Conservation (phyloP, 169 alveolate species). For the Babesia gibsoni region DNA sequence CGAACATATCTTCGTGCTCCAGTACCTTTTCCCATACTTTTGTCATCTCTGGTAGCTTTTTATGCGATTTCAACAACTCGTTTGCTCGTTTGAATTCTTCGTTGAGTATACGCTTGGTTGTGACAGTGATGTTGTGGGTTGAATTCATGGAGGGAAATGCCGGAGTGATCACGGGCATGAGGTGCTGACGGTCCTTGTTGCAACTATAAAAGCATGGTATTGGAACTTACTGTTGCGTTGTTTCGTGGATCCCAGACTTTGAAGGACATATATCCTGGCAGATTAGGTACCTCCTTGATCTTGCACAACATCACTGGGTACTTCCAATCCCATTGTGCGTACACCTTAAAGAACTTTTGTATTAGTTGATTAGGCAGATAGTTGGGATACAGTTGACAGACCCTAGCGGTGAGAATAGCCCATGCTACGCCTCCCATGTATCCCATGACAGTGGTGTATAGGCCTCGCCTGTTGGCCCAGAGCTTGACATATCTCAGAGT, state of each 20-base stretch:
- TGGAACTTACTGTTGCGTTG: conserved; percentile 69
- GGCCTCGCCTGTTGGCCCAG: conserved; percentile 98
- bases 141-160: conserved; percentile 97
- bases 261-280: conserved; percentile 86
- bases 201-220: neutral
- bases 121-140: conserved; percentile 90
- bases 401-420: conserved; percentile 97
- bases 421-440: conserved; percentile 98
- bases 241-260: conserved; percentile 90
- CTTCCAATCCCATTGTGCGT: conserved; percentile 86
- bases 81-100: conserved; percentile 88
- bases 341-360: conserved; percentile 91
- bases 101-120: conserved; percentile 89
- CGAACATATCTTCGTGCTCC: conserved; percentile 73
- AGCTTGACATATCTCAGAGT: conserved; percentile 93
- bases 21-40: conserved; percentile 73
- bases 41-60: conserved; percentile 5
- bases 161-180: conserved; percentile 96
- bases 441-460: conserved; percentile 96
- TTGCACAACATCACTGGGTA: conserved; percentile 86
- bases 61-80: conserved; percentile 39
- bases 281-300: conserved; percentile 79
- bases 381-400: conserved; percentile 95
- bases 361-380: conserved; percentile 87
- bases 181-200: conserved; percentile 82